Percentiles rank a stretch among this genome's conserved stretches.
Evolutionary conservation across 2,329 filamentous ascomycete genomes (phyloP).

Genomic region (Sporothrix schenckii): DNA sequence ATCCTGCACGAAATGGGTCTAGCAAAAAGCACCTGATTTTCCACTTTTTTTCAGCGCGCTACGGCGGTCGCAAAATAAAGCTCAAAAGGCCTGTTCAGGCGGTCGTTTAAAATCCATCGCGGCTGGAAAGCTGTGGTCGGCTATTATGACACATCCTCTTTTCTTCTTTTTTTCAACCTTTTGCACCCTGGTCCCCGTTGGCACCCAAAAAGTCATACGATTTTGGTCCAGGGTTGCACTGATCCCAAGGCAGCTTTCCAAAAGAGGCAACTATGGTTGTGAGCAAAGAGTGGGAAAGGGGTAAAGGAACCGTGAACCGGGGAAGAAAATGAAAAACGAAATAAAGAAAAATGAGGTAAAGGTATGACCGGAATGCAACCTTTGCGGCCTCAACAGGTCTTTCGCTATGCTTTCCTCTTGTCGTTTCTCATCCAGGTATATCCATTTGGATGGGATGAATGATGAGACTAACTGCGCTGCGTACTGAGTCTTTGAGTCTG

Average conservation of each 20-base stretch:
- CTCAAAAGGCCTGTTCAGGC: not conserved
- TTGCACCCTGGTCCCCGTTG: not conserved
- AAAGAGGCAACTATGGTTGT: conserved; percentile 1
- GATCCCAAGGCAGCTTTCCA: conserved; percentile 12
- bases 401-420: not conserved
- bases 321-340: not conserved
- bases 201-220: conserved; percentile 26
- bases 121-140: not conserved
- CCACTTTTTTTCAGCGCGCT: conserved; percentile 36
- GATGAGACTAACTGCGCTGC: not conserved
- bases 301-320: not conserved
- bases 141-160: not conserved
- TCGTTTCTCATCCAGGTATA: not conserved
- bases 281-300: conserved; percentile 6
- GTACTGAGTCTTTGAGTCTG: not conserved
- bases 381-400: too few relatives aligned
- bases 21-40: conserved; percentile 38
- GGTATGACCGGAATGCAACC: not conserved
- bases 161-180: not conserved
- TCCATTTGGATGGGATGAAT: conserved; percentile 9
- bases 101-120: not conserved
- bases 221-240: conserved; percentile 23
- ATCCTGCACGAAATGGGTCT: too few relatives aligned
- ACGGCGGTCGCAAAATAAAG: not conserved
- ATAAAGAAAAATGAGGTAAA: not conserved